Evolutionary conservation across 108 stramenopile species (phyloP).

Genomic region (Thalassiosira profunda): DNA sequence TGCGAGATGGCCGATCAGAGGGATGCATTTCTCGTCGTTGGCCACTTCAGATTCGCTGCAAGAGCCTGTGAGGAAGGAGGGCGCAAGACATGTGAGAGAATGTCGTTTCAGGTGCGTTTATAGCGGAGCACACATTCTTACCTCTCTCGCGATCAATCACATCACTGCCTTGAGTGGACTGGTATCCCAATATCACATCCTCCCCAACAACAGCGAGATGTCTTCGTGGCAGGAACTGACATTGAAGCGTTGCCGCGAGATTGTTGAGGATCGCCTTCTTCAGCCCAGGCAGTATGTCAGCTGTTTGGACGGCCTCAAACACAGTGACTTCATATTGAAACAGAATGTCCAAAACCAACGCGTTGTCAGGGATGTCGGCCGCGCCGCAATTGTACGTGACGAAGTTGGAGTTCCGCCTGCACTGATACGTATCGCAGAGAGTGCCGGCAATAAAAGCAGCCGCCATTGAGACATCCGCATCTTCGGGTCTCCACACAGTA

Average conservation of each 20-base stretch:
- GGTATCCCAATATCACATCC: constrained; percentile 5
- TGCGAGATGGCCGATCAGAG: not conserved
- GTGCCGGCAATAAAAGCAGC: not conserved
- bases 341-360: constrained; percentile 3
- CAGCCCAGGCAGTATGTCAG: not conserved
- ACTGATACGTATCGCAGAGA: no score
- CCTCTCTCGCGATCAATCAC: constrained; percentile 11
- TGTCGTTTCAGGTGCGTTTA: no score
- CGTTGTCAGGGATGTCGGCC: not conserved
- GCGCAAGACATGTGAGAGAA: not conserved
- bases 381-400: constrained; percentile 6
- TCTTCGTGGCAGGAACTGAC: not conserved
- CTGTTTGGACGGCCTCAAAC: not conserved
- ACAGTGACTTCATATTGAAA: constrained; percentile 18
- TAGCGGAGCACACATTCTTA: no score
- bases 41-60: not conserved
- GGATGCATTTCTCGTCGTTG: not conserved
- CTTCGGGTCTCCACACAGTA: no score
- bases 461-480: constrained; percentile 1
- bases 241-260: not conserved
- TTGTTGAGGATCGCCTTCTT: constrained; percentile 13
- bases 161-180: constrained; percentile 12
- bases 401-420: no score
- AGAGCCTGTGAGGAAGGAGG: no score
- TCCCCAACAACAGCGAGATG: not conserved